phyloP scores from a whole-genome alignment of 1,139 yeast genomes.

The Scheffersomyces quercinus region DNA sequence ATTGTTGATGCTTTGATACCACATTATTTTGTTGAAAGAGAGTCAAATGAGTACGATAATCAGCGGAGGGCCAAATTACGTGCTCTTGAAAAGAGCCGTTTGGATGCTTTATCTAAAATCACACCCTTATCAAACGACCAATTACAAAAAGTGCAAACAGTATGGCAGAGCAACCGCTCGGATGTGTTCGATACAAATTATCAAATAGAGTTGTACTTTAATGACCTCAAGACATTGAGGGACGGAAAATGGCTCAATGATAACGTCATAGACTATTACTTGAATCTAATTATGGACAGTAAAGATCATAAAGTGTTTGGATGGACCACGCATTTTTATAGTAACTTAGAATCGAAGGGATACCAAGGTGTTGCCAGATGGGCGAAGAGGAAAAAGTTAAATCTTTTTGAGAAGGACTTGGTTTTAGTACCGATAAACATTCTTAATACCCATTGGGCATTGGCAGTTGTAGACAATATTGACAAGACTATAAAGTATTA shows the following conservation, averaged over 20 bases:
- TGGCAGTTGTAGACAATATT: conserved; percentile 72
- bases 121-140: conserved; percentile 11
- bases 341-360: conserved; percentile 70
- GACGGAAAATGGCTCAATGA: conserved; percentile 89
- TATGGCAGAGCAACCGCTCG: conserved; percentile 24
- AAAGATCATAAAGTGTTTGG: conserved; percentile 51
- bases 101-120: conserved; percentile 8
- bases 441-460: conserved; percentile 88
- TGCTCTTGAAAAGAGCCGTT: conserved; percentile 7
- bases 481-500: conserved; percentile 62
- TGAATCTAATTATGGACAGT: conserved; percentile 52
- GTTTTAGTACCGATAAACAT: conserved; percentile 84
- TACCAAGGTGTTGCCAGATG: conserved; percentile 83
- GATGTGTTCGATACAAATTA: conserved; percentile 27
- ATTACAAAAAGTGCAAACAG: conserved; percentile 19
- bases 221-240: conserved; percentile 70
- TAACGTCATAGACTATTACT: conserved; percentile 80
- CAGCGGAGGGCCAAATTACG: conserved; percentile 7
- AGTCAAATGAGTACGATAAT: conserved; percentile 9
- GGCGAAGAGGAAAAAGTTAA: conserved; percentile 82
- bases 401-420: conserved; percentile 61
- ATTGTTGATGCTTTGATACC: conserved; percentile 14
- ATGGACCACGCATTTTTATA: conserved; percentile 86
- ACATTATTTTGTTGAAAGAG: conserved; percentile 11
- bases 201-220: conserved; percentile 58